A percentile compares a stretch with the other conserved stretches of the same genome.
Conservation (phyloP, 768 basidiomycete genomes). For the Suillus plorans region DNA sequence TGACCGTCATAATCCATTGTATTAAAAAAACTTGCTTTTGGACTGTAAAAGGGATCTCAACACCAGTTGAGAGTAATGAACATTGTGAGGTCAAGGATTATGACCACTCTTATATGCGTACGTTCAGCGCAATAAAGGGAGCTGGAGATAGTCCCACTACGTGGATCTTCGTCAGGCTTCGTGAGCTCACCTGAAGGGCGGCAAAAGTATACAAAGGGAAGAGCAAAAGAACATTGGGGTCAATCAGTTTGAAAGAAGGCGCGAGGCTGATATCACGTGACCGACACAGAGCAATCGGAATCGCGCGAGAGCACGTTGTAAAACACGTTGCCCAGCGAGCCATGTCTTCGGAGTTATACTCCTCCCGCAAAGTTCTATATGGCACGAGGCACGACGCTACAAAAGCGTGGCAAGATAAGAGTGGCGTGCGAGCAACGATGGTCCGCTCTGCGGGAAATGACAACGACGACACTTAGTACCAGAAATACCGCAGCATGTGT, state of each 20-base stretch:
- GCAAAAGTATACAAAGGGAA: slow-evolving; percentile 19
- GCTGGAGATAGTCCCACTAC: not conserved
- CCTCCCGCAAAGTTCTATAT: not conserved
- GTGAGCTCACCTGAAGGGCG: slow-evolving; percentile 17
- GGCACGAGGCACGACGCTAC: slow-evolving; percentile 15
- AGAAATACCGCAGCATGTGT: not conserved
- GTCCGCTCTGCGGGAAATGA: not conserved
- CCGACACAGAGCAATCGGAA: slow-evolving; percentile 26
- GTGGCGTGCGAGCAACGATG: slow-evolving; percentile 1
- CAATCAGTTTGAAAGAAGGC: not conserved
- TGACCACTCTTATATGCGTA: not conserved
- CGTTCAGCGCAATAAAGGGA: not conserved
- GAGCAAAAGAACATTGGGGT: slow-evolving; percentile 1
- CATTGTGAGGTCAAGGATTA: not conserved
- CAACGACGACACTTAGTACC: not conserved
- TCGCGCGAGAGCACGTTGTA: slow-evolving; percentile 25
- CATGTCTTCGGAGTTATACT: not conserved
- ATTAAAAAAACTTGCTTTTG: not conserved
- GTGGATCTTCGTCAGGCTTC: too few relatives aligned
- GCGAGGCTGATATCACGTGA: slow-evolving; percentile 17
- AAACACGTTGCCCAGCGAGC: not conserved
- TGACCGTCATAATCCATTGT: not conserved
- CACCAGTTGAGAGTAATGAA: not conserved
- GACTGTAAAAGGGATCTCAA: not conserved
- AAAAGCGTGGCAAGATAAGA: slow-evolving; percentile 11